Base-by-base conservation (phyloP, 805 yeast species). In the Lipomyces japonicus region DNA sequence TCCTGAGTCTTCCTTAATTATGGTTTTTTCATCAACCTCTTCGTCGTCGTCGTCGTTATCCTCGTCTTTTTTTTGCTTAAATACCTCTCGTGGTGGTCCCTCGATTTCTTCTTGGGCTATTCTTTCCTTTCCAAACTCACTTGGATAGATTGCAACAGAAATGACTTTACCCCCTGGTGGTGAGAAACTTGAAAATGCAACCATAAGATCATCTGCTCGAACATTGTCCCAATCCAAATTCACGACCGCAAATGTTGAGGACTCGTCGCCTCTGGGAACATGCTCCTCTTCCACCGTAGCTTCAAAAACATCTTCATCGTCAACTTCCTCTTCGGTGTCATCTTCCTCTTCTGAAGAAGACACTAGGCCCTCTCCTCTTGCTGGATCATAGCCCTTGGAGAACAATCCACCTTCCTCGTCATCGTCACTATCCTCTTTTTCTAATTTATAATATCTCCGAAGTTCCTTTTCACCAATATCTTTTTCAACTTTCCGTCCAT, bases 181-280 rank as follows among this genome's bases (percentile, higher is more conserved):
- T 21, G 86, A 82, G 69, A 91, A 93, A 48, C 95, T 80, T 5
- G 81, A 71, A 61, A 91, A 88, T 0, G 97, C 84, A 3, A 95
- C 95, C 84, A 86, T 79, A 56, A 91, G 71, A 65, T 93, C 97
- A 3, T 79, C 79, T 0, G 97, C 85, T 40, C 80, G 77, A n/a
- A 93, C 76, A 63, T 93, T 86, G 61, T 93, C 98, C 98, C 98
- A 93, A 65, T 93, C 98, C 77, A 93, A 73, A 63, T 93, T 93
- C 26, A 93, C 97, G 1, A 84, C 96, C 0, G 98, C 98, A 63
- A 93, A 74, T 4, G 86, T 73, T 30, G 71, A 72, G 1, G 95
- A 75, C 26, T 96, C 95, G 2, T 91, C 96, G 40, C 96, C 95
- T 44, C 81, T 83, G 42, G 86, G 89, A n/a, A 93, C 85, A 46